Base-by-base conservation (phyloP, 768 basidiomycete genomes). In the Leccinum incarnatum region DNA sequence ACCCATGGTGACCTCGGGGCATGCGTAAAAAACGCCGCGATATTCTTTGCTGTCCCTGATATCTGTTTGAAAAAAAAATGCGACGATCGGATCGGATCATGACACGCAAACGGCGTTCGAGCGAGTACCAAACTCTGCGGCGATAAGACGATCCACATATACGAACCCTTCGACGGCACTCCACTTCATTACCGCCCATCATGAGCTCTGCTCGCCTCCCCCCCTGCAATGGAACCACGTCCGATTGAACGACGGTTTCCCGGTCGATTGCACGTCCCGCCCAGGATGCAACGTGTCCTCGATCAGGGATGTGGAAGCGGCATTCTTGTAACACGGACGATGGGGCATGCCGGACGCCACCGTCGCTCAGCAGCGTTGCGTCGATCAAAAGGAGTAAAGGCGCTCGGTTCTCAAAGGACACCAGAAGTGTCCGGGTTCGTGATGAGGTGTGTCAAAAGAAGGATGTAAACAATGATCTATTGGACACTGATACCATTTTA, bases 161-260 rank as follows among this genome's bases (percentile, higher is more conserved):
- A 19, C 21, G 5, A 47, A 19, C 42, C 25, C 12, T 48, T 48
- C 23, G 42, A 25, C 53, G 51, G n/a, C 46, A 54, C 51, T 27
- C 11, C 51, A 19, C 19, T 64, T 71, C 64, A 71, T 69, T 62
- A 64, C 67, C 69, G 64, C 62, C 34, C 19, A 55, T 42, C 56
- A 46, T 21, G 45, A n/a, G 32, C 36, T 42, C 11, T 32, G 4
- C 30, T 32, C 30, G 30, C 11, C 30, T 12, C 5, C 30, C 30
- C 23, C 37, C 59, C 23, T n/a, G 40, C 10, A 51, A 64, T 62
- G 64, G 51, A 58, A 5, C 37, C 1, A 58, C 57, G 46, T 56
- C 54, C 23, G 51, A 56, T n/a, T 42, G n/a, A 10, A 58, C 23
- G 53, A 54, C 11, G 49, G 34, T 12, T n/a, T 30, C 30, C 14